Base-by-base conservation (phyloP, 176 grass and related monocot genomes). In the Tuctoria greenei region DNA sequence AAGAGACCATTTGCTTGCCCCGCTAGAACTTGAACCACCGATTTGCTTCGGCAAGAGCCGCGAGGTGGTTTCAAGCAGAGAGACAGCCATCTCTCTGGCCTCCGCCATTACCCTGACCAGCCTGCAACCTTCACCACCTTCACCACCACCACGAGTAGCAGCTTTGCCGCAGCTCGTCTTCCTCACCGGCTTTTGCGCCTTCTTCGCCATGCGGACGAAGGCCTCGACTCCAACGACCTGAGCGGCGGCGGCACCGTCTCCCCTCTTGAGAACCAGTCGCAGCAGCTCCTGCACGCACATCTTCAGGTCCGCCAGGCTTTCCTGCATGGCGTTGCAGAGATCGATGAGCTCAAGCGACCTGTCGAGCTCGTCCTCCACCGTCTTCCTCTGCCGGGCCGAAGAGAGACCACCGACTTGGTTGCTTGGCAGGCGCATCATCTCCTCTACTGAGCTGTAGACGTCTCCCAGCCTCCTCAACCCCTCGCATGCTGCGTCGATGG, bases 331-430 rank as follows among this genome's bases (percentile, higher is more conserved):
- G 20, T 44, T 67, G 75, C 82, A 73, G 9, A 83, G 58, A 23
- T 92, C 90, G 23, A 92, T 60, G 18, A 83, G 41, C 17, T 6
- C 43, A 13, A 92, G 70, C 12, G 90, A 92, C 23, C 20, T 12
- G 20, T 86, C 79, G 3, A 86, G 79, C 6, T 88, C 83, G 35
- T 75, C 66, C 71, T 96, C 75, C 0, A 80, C 51, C 46, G 51
- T 73, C 13, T 66, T 78, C 59, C 47, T 73, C 4, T 96, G 68
- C 44, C 40, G 25, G 5, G 18, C 9, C 3, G 66, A 56, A 4
- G 55, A 73, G 26, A 93, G 52, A 31, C 28, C 54, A 31, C 28
- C 54, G 10, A 11, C 70, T 52, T 86, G 85, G 74, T 78, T 86
- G 79, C 75, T 80, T 28, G 72, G 88, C 49, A 90, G 64, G 66